These are phyloP conservation scores for Colletotrichum sojae DNA, from an alignment of 2,329 filamentous ascomycete genomes.

Conservation along the genomic window DNA sequence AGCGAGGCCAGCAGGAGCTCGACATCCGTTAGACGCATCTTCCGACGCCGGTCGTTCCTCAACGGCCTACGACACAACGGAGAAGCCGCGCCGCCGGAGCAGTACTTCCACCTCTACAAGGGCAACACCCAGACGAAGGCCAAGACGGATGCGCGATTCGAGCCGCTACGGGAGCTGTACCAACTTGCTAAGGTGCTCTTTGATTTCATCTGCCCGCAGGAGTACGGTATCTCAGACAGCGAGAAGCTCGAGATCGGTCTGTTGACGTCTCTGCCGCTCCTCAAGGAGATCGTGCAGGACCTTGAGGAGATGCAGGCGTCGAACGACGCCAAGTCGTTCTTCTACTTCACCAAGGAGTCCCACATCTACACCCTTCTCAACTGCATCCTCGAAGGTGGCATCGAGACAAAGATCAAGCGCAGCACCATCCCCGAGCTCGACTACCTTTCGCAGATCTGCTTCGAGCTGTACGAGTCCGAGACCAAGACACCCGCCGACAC, in stretches of 20 bases:
- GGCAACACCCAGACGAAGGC: slow-evolving; percentile 81
- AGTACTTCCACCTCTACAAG: slow-evolving; percentile 93
- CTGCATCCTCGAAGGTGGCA: slow-evolving; percentile 96
- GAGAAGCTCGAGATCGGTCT: slow-evolving; percentile 99
- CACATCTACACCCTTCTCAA: slow-evolving; percentile 99
- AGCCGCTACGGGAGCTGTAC: slow-evolving; percentile 93
- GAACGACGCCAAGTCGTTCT: slow-evolving; percentile 93
- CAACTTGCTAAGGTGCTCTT: slow-evolving; percentile 95
- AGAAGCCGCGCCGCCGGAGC: slow-evolving; percentile 72
- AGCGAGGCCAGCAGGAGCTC: slow-evolving; percentile 50
- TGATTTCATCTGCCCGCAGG: slow-evolving; percentile 98
- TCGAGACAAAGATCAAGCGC: slow-evolving; percentile 96
- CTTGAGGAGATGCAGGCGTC: slow-evolving; percentile 97
- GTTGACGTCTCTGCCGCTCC: slow-evolving; percentile 89
- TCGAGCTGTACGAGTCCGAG: slow-evolving; percentile 96
- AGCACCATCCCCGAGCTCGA: slow-evolving; percentile 97
- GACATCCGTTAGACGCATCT: slow-evolving; percentile 63
- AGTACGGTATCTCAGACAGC: slow-evolving; percentile 95
- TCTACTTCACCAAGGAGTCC: slow-evolving; percentile 99
- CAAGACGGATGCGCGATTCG: slow-evolving; percentile 87
- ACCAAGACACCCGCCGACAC: slow-evolving; percentile 69
- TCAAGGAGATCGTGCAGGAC: slow-evolving; percentile 97
- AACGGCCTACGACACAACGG: slow-evolving; percentile 63
- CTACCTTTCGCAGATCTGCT: slow-evolving; percentile 97
- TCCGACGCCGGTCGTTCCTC: slow-evolving; percentile 73